Conservation (phyloP, 352 stramenopile species). For the Phytophthora melonis region DNA sequence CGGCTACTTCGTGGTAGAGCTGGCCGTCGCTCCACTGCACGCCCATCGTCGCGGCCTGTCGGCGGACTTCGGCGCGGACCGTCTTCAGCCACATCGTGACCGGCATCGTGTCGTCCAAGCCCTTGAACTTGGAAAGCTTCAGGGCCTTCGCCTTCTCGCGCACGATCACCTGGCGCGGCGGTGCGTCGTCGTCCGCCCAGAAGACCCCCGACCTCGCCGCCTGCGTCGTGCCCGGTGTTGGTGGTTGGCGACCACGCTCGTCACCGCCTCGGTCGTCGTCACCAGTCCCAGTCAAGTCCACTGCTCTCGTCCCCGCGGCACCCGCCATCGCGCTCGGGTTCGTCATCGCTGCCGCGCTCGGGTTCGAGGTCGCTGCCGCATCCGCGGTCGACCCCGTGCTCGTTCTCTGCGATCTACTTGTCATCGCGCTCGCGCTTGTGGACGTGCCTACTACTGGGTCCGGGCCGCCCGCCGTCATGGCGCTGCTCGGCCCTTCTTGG, state of each 20-base stretch:
- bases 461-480: not conserved
- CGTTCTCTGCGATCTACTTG: too few relatives aligned
- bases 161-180: not conserved
- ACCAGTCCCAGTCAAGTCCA: too few relatives aligned
- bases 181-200: not conserved
- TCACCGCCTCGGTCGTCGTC: not conserved
- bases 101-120: constrained; percentile 2
- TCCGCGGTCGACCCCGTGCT: too few relatives aligned
- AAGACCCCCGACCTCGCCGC: not conserved
- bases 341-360: not conserved
- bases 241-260: not conserved
- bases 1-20: not conserved
- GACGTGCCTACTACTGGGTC: too few relatives aligned
- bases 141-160: not conserved
- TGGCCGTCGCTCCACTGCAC: not conserved
- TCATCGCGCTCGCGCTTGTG: not conserved
- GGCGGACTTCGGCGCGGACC: not conserved
- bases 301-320: too few relatives aligned
- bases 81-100: too few relatives aligned
- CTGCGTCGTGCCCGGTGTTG: not conserved
- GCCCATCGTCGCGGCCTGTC: constrained; percentile 7
- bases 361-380: too few relatives aligned
- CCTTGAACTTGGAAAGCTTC: constrained; percentile 10
- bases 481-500: not conserved
- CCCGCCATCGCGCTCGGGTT: too few relatives aligned